Conservation (phyloP, 352 stramenopile genomes). For the Pythium aquatile region DNA sequence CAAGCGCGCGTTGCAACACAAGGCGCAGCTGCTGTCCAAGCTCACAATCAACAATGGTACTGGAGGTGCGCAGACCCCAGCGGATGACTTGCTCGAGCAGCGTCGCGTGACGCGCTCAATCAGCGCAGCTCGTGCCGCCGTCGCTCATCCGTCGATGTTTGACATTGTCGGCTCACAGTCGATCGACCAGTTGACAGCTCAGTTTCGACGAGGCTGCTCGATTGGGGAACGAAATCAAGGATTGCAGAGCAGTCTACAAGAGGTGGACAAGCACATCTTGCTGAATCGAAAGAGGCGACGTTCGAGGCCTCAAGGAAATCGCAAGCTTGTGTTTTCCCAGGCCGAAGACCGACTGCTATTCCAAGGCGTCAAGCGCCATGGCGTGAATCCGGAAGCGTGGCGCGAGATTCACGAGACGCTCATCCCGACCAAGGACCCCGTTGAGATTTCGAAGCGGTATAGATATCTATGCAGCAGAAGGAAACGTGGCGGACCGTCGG, state of each 20-base stretch:
- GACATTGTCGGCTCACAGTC: slow-evolving; percentile 72
- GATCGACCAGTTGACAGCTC: slow-evolving; percentile 47
- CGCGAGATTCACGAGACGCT: slow-evolving; percentile 60
- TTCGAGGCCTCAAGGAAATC: slow-evolving; percentile 8
- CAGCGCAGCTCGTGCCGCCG: slow-evolving; percentile 70
- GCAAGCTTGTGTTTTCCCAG: slow-evolving; percentile 33
- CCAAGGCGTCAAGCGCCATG: slow-evolving; percentile 67
- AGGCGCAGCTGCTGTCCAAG: slow-evolving; percentile 64
- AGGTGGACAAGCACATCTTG: slow-evolving; percentile 74
- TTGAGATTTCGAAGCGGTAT: slow-evolving; percentile 60
- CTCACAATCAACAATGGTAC: slow-evolving; percentile 28
- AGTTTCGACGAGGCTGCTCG: slow-evolving; percentile 43
- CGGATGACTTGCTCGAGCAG: slow-evolving; percentile 27
- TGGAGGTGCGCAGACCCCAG: neutral
- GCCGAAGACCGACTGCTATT: slow-evolving; percentile 69
- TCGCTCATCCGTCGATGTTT: slow-evolving; percentile 85
- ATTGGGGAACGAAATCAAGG: slow-evolving; percentile 48
- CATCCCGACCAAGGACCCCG: slow-evolving; percentile 50
- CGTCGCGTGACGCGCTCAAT: slow-evolving; percentile 77
- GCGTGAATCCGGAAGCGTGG: slow-evolving; percentile 50
- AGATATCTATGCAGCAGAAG: slow-evolving; percentile 69
- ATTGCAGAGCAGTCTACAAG: slow-evolving; percentile 60
- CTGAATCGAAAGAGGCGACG: slow-evolving; percentile 29
- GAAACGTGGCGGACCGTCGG: slow-evolving; percentile 37
- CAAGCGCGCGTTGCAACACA: slow-evolving; percentile 60